phyloP scores from a whole-genome alignment of 441 rosid species.

The Erodium chrysanthum region DNA sequence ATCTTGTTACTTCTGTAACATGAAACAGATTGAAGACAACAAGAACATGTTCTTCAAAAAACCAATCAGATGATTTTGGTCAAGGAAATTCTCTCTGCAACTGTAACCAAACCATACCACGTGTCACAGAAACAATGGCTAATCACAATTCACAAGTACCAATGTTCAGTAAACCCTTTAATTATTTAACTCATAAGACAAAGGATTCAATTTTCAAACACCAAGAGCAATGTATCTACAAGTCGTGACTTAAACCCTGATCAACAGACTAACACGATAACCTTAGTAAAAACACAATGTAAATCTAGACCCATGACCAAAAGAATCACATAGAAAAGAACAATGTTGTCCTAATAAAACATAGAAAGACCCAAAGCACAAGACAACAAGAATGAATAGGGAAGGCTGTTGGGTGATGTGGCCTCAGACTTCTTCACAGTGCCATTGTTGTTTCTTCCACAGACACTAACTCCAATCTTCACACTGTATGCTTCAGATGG shows the following conservation, averaged over 20 bases:
- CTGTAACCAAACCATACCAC: neutral
- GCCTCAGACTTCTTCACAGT: conserved; percentile 25
- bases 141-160: too few relatives aligned
- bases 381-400: conserved; percentile 24
- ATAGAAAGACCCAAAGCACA: conserved; percentile 24
- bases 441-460: conserved; percentile 41
- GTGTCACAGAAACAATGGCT: neutral
- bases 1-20: too few relatives aligned
- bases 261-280: too few relatives aligned
- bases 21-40: neutral
- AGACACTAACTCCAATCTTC: conserved; percentile 50
- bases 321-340: neutral
- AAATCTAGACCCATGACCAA: neutral
- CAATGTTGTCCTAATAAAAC: neutral
- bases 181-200: too few relatives aligned
- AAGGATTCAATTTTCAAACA: too few relatives aligned
- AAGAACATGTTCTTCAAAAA: too few relatives aligned
- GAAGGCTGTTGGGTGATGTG: conserved; percentile 28
- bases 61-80: too few relatives aligned
- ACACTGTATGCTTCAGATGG: conserved; percentile 45
- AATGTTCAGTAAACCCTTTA: too few relatives aligned
- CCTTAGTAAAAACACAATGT: neutral
- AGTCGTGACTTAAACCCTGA: too few relatives aligned
- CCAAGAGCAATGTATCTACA: neutral
- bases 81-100: too few relatives aligned